phyloP scores from a whole-genome alignment of 1,284 basidiomycete genomes.

The Irpex sp. region DNA sequence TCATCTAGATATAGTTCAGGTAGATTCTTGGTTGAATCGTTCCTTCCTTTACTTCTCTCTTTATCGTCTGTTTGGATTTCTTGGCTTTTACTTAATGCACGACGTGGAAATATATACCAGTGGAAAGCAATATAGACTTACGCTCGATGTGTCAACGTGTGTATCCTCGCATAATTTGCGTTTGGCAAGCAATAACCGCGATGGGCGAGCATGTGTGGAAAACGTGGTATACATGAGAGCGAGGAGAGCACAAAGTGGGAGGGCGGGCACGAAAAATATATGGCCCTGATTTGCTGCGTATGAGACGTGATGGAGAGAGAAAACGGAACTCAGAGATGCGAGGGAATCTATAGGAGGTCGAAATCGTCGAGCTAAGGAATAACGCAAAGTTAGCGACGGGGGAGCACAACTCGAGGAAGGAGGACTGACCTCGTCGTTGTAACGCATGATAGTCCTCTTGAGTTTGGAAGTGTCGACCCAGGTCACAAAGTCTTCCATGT shows the following conservation, averaged over 20 bases:
- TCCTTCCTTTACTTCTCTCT: background rate
- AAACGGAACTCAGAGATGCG: background rate
- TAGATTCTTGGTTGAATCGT: too few relatives aligned
- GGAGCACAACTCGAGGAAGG: slow-evolving; percentile 5
- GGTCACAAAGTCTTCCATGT: slow-evolving; percentile 99
- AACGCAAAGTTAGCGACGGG: slow-evolving; percentile 10
- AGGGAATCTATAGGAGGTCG: slow-evolving; percentile 62
- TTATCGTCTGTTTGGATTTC: background rate
- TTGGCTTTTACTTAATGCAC: background rate
- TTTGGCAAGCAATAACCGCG: too few relatives aligned
- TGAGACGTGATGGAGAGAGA: background rate
- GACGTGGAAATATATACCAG: too few relatives aligned
- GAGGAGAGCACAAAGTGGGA: background rate
- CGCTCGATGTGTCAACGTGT: too few relatives aligned
- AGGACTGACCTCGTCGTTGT: slow-evolving; percentile 88
- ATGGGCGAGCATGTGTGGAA: too few relatives aligned
- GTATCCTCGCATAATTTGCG: too few relatives aligned
- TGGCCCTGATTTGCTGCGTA: slow-evolving; percentile 1
- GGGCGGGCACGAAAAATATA: slow-evolving; percentile 6
- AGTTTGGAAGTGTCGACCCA: slow-evolving; percentile 99
- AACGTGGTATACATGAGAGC: background rate
- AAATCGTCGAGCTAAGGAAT: slow-evolving; percentile 79
- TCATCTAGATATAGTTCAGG: too few relatives aligned
- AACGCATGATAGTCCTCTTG: slow-evolving; percentile 92
- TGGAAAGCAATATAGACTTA: too few relatives aligned